phyloP scores from a whole-genome alignment of 352 stramenopile species.

The Pythium biforme region DNA sequence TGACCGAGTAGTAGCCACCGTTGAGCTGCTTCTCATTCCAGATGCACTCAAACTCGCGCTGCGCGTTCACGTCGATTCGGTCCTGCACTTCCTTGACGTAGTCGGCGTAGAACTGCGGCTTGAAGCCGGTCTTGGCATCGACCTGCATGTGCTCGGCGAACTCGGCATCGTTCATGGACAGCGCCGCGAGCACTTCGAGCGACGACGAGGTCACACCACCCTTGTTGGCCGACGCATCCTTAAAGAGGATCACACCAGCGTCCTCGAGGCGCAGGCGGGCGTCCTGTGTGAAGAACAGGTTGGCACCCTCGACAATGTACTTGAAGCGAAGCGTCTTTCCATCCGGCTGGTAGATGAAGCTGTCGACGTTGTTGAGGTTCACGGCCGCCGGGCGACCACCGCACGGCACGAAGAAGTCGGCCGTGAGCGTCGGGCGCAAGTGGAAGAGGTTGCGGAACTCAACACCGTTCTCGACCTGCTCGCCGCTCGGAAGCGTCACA shows the following conservation, averaged over 20 bases:
- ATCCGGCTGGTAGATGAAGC: slow-evolving; percentile 81
- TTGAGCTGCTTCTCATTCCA: slow-evolving; percentile 75
- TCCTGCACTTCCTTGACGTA: slow-evolving; percentile 82
- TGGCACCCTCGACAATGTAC: slow-evolving; percentile 97
- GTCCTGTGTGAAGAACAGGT: slow-evolving; percentile 96
- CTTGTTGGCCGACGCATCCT: slow-evolving; percentile 95
- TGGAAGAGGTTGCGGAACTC: slow-evolving; percentile 97
- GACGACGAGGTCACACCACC: slow-evolving; percentile 79
- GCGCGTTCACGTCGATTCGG: slow-evolving; percentile 78
- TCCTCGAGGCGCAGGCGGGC: slow-evolving; percentile 93
- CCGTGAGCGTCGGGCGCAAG: slow-evolving; percentile 88
- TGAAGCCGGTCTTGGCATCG: slow-evolving; percentile 48
- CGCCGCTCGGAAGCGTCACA: slow-evolving; percentile 60
- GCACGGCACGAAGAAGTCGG: slow-evolving; percentile 97
- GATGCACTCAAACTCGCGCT: slow-evolving; percentile 84
- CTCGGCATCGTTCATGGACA: slow-evolving; percentile 71
- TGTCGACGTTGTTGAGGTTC: slow-evolving; percentile 93
- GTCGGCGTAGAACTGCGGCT: slow-evolving; percentile 67
- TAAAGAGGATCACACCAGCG: slow-evolving; percentile 95
- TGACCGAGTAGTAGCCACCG: slow-evolving; percentile 66
- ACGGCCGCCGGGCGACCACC: slow-evolving; percentile 95
- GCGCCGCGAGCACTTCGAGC: slow-evolving; percentile 70
- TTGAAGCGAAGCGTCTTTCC: slow-evolving; percentile 85
- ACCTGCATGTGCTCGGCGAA: slow-evolving; percentile 85
- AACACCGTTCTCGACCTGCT: slow-evolving; percentile 91